phyloP scores from a whole-genome alignment of 208 protist species.

The Crithidia thermophila region DNA sequence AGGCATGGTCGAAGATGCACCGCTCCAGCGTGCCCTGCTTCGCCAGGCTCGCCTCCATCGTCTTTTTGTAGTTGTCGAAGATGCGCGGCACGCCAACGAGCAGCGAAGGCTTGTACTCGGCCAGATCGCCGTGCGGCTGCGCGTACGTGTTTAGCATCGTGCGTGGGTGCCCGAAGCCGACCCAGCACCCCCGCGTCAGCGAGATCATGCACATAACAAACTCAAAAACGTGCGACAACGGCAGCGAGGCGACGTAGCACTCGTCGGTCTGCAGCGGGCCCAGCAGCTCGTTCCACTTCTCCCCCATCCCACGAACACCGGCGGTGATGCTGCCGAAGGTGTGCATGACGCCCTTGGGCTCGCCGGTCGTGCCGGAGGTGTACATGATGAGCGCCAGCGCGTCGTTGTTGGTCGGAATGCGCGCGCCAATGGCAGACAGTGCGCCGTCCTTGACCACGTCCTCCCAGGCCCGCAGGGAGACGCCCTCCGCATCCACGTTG shows the following conservation, averaged over 20 bases:
- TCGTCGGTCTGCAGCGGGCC: constrained; percentile 47
- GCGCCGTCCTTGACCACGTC: constrained; percentile 64
- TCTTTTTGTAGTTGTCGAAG: constrained; percentile 88
- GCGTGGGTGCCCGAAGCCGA: constrained; percentile 76
- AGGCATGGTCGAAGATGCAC: constrained; percentile 72
- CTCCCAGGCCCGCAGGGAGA: constrained; percentile 41
- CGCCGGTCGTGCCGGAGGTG: constrained; percentile 89
- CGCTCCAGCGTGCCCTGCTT: constrained; percentile 61
- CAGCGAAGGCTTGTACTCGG: constrained; percentile 74
- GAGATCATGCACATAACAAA: constrained; percentile 71
- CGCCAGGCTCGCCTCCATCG: constrained; percentile 67
- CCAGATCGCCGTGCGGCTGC: constrained; percentile 71
- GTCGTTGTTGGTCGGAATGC: constrained; percentile 51
- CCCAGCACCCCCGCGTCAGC: constrained; percentile 53
- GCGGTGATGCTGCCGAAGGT: constrained; percentile 57
- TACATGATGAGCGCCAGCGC: constrained; percentile 83
- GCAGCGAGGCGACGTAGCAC: constrained; percentile 85
- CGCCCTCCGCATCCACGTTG: constrained; percentile 22
- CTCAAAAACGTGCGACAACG: constrained; percentile 93
- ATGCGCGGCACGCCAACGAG: constrained; percentile 85
- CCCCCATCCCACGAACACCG: constrained; percentile 35
- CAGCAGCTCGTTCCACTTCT: constrained; percentile 50
- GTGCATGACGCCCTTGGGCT: constrained; percentile 89
- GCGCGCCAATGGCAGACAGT: constrained; percentile 15
- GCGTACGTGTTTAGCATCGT: constrained; percentile 72